phyloP scores from a whole-genome alignment of 192 early-diverging fungal species.

The Spizellomyces punctatus region DNA sequence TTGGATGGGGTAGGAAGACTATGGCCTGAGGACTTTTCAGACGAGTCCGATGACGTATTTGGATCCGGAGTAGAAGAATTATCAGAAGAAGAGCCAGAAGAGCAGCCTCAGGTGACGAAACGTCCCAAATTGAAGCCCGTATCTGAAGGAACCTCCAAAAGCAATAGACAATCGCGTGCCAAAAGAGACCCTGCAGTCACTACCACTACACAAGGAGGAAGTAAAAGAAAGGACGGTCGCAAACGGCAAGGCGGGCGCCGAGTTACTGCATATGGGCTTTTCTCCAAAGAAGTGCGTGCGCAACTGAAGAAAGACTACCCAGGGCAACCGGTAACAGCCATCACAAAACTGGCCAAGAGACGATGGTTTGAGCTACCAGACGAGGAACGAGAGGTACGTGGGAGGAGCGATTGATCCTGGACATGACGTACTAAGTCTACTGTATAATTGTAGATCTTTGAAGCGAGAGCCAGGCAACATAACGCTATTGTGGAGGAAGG shows the following conservation, averaged over 20 bases:
- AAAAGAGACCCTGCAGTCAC: no score
- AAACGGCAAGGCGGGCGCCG: neutral
- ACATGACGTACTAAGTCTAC: neutral
- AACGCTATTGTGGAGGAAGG: neutral
- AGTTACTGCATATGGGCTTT: slow-evolving; percentile 29
- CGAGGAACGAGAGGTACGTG: slow-evolving; percentile 18
- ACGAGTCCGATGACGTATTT: slow-evolving; percentile 18
- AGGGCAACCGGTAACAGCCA: neutral
- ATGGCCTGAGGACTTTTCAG: slow-evolving; percentile 36
- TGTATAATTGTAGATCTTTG: neutral
- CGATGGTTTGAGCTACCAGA: slow-evolving; percentile 21
- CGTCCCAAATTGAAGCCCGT: no score
- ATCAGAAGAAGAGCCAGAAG: neutral
- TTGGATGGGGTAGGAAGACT: slow-evolving; percentile 2
- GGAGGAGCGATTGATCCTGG: neutral
- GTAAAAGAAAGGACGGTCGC: neutral
- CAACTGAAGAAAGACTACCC: slow-evolving; percentile 27
- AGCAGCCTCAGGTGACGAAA: neutral
- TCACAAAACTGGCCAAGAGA: slow-evolving; percentile 28
- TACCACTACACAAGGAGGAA: neutral
- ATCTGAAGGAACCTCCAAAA: no score
- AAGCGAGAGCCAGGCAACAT: slow-evolving; percentile 2
- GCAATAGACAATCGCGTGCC: no score
- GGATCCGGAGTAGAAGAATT: slow-evolving; percentile 27
- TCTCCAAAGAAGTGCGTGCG: slow-evolving; percentile 7